phyloP scores from a whole-genome alignment of 805 yeast genomes.

The Metschnikowia orientalis region DNA sequence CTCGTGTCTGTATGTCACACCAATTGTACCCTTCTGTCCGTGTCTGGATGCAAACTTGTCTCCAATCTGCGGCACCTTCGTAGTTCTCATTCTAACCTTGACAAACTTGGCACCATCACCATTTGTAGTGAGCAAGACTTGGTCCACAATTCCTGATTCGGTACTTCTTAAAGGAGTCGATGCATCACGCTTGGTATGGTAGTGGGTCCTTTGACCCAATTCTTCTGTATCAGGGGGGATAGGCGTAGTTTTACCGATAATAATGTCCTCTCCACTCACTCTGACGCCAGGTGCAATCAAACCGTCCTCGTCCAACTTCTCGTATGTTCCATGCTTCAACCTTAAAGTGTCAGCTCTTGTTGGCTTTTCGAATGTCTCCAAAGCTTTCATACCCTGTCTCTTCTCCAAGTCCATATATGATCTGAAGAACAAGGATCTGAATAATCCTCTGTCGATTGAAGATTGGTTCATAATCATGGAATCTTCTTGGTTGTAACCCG shows the following conservation, averaged over 20 bases:
- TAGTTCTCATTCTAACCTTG: constrained; percentile 97
- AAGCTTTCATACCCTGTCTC: constrained; percentile 96
- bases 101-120: constrained; percentile 98
- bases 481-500: constrained; percentile 99
- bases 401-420: constrained; percentile 98
- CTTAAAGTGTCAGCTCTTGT: constrained; percentile 90
- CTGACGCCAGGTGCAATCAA: constrained; percentile 97
- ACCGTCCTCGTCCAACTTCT: constrained; percentile 97
- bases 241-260: constrained; percentile 98
- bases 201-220: constrained; percentile 96
- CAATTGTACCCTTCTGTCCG: constrained; percentile 99
- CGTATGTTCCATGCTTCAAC: constrained; percentile 96
- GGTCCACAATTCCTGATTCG: constrained; percentile 97
- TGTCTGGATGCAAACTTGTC: constrained; percentile 99
- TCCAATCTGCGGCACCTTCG: constrained; percentile 98
- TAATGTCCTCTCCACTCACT: constrained; percentile 98
- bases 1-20: constrained; percentile 97
- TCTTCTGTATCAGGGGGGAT: constrained; percentile 99
- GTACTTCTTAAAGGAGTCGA: constrained; percentile 96
- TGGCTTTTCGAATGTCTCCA: constrained; percentile 97
- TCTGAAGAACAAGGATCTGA: constrained; percentile 92
- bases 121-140: constrained; percentile 92
- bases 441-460: constrained; percentile 92
- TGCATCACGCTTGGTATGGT: constrained; percentile 97
- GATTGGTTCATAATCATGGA: constrained; percentile 99